Base-by-base conservation (phyloP, 768 basidiomycete genomes). In the Lentinus tigrinus region DNA sequence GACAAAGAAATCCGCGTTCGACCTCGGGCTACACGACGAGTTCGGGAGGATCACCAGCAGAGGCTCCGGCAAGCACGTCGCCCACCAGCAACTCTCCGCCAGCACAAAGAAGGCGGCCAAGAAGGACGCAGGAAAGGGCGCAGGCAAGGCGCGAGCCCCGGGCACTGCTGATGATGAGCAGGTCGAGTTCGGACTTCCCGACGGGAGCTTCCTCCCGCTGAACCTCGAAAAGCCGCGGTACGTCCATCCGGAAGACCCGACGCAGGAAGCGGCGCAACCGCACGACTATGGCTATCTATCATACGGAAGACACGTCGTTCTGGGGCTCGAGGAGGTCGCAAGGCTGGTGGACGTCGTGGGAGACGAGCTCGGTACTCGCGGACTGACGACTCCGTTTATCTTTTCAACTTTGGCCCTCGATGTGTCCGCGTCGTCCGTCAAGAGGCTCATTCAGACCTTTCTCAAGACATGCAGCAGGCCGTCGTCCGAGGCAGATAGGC, bases 331-430 rank as follows among this genome's bases (percentile, higher is more conserved):
- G 52, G 82, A 91, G 66, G 82, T 89, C 39, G 80, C 82, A 6
- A 80, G 83, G 42, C 83, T 94, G 47, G 87, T 92, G n/a, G 79
- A 82, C 42, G 83, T 85, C 57, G 74, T 92, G 55, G 80, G 84
- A 47, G 78, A 83, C 52, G 89, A 91, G 73, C 83, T 94, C 54
- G 80, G 80, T 61, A 78, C 82, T 54, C 80, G 90, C 65, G 90
- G 78, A 10, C 80, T 97, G 59, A 87, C 88, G 21, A 93, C 92
- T 3, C 95, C 95, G 21, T 88, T 97, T 74, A 86, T 98, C 61
- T 96, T 98, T 77, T 92, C 91, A 37, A 85, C 84, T 27, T 84
- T 89, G 63, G 94, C 94, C 16, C 84, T 98, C 59, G 95, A 97
- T 66, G 79, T 95, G 40, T 89, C 85, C 42, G 76, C 85, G 6